A percentile compares a stretch with the other conserved stretches of the same genome.
Conservation (phyloP, 2,329 filamentous ascomycete species). For the Sarocladium brachiariae region DNA sequence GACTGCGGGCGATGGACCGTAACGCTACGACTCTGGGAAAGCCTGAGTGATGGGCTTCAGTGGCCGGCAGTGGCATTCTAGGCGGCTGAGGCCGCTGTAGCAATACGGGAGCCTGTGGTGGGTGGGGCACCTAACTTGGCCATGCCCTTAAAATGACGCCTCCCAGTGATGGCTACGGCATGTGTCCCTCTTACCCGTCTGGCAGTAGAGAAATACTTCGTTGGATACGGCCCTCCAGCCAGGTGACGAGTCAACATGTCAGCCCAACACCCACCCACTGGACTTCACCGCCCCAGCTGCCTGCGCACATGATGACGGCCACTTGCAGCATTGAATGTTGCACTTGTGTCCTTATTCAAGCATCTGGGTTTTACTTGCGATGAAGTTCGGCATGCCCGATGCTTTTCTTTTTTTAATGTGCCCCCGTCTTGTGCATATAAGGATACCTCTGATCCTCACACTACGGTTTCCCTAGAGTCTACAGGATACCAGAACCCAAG, state of each 20-base stretch:
- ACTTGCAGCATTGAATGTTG: no score
- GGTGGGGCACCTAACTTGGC: not conserved
- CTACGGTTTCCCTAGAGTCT: no score
- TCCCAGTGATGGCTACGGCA: not conserved
- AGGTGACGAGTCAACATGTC: not conserved
- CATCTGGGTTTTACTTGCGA: no score
- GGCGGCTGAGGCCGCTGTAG: not conserved
- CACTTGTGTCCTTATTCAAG: no score
- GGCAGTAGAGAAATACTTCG: not conserved
- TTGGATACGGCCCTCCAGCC: not conserved
- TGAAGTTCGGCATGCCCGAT: no score
- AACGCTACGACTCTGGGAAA: slow-evolving; percentile 1
- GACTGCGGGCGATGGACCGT: not conserved
- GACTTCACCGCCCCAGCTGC: slow-evolving; percentile 1
- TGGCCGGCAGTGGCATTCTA: no score
- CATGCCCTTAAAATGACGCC: not conserved
- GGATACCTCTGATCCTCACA: no score
- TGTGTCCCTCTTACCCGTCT: no score
- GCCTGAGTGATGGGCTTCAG: not conserved
- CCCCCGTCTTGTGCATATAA: no score
- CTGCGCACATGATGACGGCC: no score
- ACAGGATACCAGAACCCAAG: no score
- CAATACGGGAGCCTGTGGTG: not conserved
- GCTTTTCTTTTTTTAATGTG: no score
- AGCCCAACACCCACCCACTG: not conserved